Base-by-base conservation (phyloP, 1,284 basidiomycete species). In the Salmacisia buchloeana region DNA sequence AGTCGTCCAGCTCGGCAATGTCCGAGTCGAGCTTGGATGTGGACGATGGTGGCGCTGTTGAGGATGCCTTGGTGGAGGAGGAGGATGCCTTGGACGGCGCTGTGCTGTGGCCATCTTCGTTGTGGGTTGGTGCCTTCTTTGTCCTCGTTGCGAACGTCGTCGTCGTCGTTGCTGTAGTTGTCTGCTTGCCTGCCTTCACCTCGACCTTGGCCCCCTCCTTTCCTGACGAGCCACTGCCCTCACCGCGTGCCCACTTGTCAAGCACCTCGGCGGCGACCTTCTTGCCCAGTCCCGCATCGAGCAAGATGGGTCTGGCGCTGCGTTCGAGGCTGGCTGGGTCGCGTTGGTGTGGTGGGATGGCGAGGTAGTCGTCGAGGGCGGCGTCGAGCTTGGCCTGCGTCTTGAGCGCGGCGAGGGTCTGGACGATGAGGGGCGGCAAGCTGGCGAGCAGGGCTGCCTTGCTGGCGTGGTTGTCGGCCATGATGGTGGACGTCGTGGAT, bases 201-300 rank as follows among this genome's bases (percentile, higher is more conserved):
- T 21, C 10, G n/a, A 52, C n/a, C 23, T 9, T n/a, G 9, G 23
- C 31, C 9, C 46, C 31, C 10, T 18, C 23, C 9, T n/a, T 52
- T 34, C 10, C 18, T 21, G n/a, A 34, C 25, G 46, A 43, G 10
- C 10, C 10, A 43, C n/a, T n/a, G n/a, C n/a, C n/a, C n/a, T n/a
- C n/a, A 12, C 56, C 23, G 36, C n/a, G 15, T 39, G 54, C 31
- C 59, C 46, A 41, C 9, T 29, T 33, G 13, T 60, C 58, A 13
- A 72, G 60, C 29, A 67, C 70, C 58, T 70, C 72, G 1, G 46
- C 1, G 4, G 64, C 60, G 5, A 10, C 67, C 56, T 68, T 70
- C 69, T 69, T 74, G 2, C 70, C 72, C 1, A 64, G 59, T 0
- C 72, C 72, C 4, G 67, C 69, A 63, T 74, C 72, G 21, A 68